Base-by-base conservation (phyloP, 331 rosid genomes). In the Quercus tomentella region DNA sequence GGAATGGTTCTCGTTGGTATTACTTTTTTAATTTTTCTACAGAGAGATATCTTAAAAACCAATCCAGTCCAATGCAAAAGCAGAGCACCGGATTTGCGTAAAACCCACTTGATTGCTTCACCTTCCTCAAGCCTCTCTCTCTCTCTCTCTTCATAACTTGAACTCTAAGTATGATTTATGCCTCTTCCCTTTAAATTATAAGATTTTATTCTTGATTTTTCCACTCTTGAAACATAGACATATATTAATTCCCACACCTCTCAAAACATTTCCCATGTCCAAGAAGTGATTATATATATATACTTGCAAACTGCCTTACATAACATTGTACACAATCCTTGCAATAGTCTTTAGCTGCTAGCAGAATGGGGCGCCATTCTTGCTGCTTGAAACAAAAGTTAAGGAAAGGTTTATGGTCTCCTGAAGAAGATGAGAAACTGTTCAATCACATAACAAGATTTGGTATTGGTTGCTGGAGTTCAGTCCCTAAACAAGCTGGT, bases 401-500 rank as follows among this genome's bases (percentile, higher is more conserved):
- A 74, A 91, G 96, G 80, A 95, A 93, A 79, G 99, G 99, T 45
- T 85, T 95, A 54, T 94, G 98, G 98, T 94, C 98, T 45, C 98
- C 98, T 58, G 98, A 94, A 79, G 98, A 94, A 88, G 99, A 95
- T 78, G 97, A 95, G 84, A 95, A 95, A 77, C 96, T 95, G 3
- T 93, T 86, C 92, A 93, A 95, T 80, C 87, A 90, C 93, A 89
- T 95, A 30, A 89, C 98, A 28, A 81, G 86, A 55, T 95, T 93
- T 51, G 99, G 99, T 28, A 94, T 93, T 84, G 98, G 99, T 23
- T 93, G 98, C 88, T 95, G 99, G 99, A 95, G 99, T 66, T 93
- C 99, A 0, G 98, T 95, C 61, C 99, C 99, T 8, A 95, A 90
- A 82, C 94, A 80, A 80, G 97, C 99, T 66, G 99, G 99, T 95